These are phyloP conservation scores for Leccinum truebloodii DNA, from an alignment of 768 basidiomycete genomes.

Conservation along the genomic window DNA sequence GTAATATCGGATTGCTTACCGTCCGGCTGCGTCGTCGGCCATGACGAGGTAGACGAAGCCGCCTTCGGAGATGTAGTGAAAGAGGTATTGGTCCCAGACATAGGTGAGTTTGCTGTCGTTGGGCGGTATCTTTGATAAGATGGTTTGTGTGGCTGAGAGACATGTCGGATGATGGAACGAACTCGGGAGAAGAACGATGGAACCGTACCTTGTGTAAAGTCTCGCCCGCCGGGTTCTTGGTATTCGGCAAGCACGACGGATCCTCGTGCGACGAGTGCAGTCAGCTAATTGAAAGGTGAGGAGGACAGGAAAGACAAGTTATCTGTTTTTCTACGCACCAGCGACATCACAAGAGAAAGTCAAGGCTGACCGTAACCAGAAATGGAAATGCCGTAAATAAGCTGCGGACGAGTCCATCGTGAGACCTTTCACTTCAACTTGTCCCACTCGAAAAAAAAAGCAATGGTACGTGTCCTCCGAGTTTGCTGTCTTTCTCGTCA, in stretches of 20 bases:
- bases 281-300: conserved; percentile 51
- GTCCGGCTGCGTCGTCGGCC: conserved; percentile 90
- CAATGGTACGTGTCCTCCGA: conserved; percentile 34
- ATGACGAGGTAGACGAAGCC: conserved; percentile 90
- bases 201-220: conserved; percentile 84
- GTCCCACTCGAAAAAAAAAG: conserved; percentile 5
- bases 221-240: conserved; percentile 66
- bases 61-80: conserved; percentile 91
- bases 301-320: background rate
- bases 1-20: conserved; percentile 48
- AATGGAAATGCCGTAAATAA: conserved; percentile 21
- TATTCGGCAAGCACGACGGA: conserved; percentile 85
- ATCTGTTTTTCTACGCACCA: conserved; percentile 18
- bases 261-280: conserved; percentile 80
- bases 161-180: conserved; percentile 2
- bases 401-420: background rate
- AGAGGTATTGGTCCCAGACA: conserved; percentile 91
- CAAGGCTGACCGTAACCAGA: background rate
- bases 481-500: background rate
- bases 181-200: background rate
- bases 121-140: conserved; percentile 93
- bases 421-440: conserved; percentile 24
- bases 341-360: conserved; percentile 19
- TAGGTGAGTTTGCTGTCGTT: conserved; percentile 82
- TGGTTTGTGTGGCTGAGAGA: conserved; percentile 73